Base-by-base conservation (phyloP, 441 rosid species). In the Lepidium campestre region DNA sequence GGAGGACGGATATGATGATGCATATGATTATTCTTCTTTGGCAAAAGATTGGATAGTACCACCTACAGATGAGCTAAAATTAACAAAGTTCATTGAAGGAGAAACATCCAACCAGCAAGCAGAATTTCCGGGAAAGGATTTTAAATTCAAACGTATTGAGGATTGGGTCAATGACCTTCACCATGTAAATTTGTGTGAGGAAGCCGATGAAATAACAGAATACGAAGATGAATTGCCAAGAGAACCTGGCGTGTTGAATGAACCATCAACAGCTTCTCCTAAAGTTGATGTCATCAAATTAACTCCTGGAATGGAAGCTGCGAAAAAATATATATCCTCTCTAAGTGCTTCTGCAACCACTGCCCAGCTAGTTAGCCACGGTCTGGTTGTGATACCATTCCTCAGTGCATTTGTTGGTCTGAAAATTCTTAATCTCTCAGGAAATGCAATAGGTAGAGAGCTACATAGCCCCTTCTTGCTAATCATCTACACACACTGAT, bases 91-190 rank as follows among this genome's bases (percentile, higher is more conserved):
- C 56, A 57, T 65, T 63, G 79, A 72, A 57, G 88, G 81, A 71
- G 85, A 85, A 65, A 64, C 81, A 70, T 79, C 81, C 11, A 62
- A 45, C 73, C 78, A 65, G 58, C 72, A 52, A 77, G 78, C 82
- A 57, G 86, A 81, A 57, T 68, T 71, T 67, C 76, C 85, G 5
- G 78, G 74, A 62, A 82, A 79, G 71, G 90, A 87, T 82, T 90
- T 76, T 61, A 93, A 82, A 77, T 44, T 81, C 29, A 89, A 82
- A 86, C 84, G 93, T 15, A 86, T 89, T 11, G 80, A 87, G 78
- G 90, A 89, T 22, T 93, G 99, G 99, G 87, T 93, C 45, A 81
- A 62, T 46, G 90, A 83, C 77, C 89, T 91, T 74, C 89, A 86
- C 62, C 86, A 83, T 56, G 86, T 80, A 68, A 65, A 61, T 67